Evolutionary conservation across 768 basidiomycete species (phyloP), one percentile per base, ranked within the genome.

Genomic region (Panellus pusillus): DNA sequence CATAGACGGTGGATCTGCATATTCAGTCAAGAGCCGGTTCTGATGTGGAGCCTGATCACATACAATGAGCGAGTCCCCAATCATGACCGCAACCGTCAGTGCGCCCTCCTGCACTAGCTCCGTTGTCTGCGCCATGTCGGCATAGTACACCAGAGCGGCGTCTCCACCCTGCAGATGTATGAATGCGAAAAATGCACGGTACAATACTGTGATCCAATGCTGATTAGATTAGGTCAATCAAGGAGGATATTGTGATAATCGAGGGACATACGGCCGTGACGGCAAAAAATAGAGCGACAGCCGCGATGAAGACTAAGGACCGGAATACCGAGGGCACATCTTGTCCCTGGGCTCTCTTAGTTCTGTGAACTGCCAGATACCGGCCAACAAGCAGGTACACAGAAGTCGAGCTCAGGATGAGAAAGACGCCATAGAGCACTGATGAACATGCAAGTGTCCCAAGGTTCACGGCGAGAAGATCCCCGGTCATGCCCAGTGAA

Each of bases 51-150:
- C 9, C 3, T 32, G 7, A 13, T 13, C 31, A 49, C 57, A 24
- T 14, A 58, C 57, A 32, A 58, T 58, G 11, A 58, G 52, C 15
- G 52, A 58, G 29, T 58, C 57, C 4, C 57, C 57, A 35, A 54
- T 58, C 28, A 58, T 24, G 35, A 58, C 50, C 4, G 57, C 54
- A n/a, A 58, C n/a, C 57, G 54, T 58, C 14, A 58, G 29, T 9
- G 50, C 46, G 0, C 18, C 57, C 40, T 54, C 48, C 17, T 58
- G 57, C 6, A 54, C 40, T 1, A 58, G 15, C 19, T 58, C 48
- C 2, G 52, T 50, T 5, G 20, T 37, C n/a, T 58, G 52, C 4
- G 38, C 42, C 5, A 36, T 28, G 36, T 58, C 52, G 31, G 31
- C 57, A 18, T 50, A 58, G 36, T 54, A 58, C 13, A 46, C 17